Evolutionary conservation across 2,329 filamentous ascomycete species (phyloP).

Genomic region (Cladosporium halotolerans): DNA sequence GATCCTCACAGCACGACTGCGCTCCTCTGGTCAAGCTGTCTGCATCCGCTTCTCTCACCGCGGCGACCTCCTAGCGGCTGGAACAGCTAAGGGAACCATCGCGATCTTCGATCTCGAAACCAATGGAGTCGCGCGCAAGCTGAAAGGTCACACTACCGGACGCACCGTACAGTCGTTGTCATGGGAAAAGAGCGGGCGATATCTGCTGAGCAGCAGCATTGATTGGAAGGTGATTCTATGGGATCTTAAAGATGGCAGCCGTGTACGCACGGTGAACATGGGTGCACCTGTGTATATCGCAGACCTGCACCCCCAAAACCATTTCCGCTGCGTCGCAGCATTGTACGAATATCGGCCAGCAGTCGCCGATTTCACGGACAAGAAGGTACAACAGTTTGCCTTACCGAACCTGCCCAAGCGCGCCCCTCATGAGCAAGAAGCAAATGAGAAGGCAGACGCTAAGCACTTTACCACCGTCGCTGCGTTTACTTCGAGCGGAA

Average conservation of each 20-base stretch:
- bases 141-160: constrained; percentile 71
- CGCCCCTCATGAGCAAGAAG: constrained; percentile 61
- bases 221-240: constrained; percentile 96
- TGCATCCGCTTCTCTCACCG: constrained; percentile 83
- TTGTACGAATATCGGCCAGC: constrained; percentile 90
- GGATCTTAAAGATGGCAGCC: constrained; percentile 71
- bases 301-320: constrained; percentile 85
- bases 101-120: constrained; percentile 97
- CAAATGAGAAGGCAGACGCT: constrained; percentile 83
- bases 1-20: constrained; percentile 78
- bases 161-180: constrained; percentile 90
- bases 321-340: constrained; percentile 79
- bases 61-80: constrained; percentile 90
- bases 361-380: constrained; percentile 59
- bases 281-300: constrained; percentile 92
- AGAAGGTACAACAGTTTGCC: constrained; percentile 60
- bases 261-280: constrained; percentile 80
- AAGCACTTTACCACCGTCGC: constrained; percentile 93
- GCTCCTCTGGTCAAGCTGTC: constrained; percentile 58
- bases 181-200: constrained; percentile 89
- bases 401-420: constrained; percentile 79
- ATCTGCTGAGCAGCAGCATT: constrained; percentile 85
- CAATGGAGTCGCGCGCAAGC: constrained; percentile 88
- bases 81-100: constrained; percentile 83
- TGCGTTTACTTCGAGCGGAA: constrained; percentile 76